These are phyloP conservation scores for Sclerotinia sclerotiorum DNA, from an alignment of 2,329 filamentous ascomycete species.

Conservation along the genomic window DNA sequence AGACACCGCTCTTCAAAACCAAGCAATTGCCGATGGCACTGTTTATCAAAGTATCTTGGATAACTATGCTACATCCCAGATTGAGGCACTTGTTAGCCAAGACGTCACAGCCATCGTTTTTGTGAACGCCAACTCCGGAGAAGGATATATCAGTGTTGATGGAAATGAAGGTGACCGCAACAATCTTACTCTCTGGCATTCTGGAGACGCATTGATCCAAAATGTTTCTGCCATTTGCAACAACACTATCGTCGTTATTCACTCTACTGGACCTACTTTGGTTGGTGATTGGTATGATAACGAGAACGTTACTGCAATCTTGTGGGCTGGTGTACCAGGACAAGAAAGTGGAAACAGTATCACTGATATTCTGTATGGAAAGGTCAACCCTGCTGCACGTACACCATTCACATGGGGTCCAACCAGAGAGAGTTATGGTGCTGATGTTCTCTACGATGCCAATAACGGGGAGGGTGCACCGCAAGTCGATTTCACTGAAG, in stretches of 20 bases:
- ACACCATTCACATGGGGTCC: slow-evolving; percentile 79
- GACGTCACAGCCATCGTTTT: slow-evolving; percentile 78
- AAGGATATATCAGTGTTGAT: slow-evolving; percentile 81
- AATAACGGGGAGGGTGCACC: slow-evolving; percentile 67
- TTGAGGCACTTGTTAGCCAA: slow-evolving; percentile 59
- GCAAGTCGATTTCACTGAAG: slow-evolving; percentile 73
- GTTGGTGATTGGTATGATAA: slow-evolving; percentile 72
- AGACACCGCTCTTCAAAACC: slow-evolving; percentile 66
- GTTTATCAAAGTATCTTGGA: slow-evolving; percentile 67
- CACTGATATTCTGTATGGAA: slow-evolving; percentile 79
- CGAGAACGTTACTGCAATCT: slow-evolving; percentile 77
- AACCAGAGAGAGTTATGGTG: slow-evolving; percentile 50
- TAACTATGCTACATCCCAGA: slow-evolving; percentile 67
- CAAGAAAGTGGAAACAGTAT: slow-evolving; percentile 81
- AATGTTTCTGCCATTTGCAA: slow-evolving; percentile 74
- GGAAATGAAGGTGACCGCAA: slow-evolving; percentile 86
- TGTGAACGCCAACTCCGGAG: slow-evolving; percentile 81
- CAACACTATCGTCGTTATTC: slow-evolving; percentile 91
- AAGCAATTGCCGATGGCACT: slow-evolving; percentile 60
- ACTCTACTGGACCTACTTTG: slow-evolving; percentile 78
- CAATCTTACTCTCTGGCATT: slow-evolving; percentile 86
- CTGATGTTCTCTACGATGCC: slow-evolving; percentile 50
- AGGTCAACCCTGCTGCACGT: slow-evolving; percentile 73
- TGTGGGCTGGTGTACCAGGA: slow-evolving; percentile 80
- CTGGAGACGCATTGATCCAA: slow-evolving; percentile 77